Conservation (phyloP, 371 early-diverging fungal genomes). For the Capniomyces stellatus region DNA sequence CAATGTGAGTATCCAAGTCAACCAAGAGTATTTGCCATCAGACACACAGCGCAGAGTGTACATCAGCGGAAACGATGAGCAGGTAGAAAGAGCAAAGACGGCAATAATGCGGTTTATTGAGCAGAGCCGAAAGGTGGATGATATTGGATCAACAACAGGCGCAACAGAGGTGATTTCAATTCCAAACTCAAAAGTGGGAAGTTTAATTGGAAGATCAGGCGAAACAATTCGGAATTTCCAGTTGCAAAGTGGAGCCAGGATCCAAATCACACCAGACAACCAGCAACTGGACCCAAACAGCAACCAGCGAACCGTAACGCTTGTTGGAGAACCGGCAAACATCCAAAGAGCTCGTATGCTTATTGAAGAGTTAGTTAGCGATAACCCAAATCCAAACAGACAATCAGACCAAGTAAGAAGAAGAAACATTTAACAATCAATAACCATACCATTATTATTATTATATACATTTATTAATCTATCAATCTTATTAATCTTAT, state of each 20-base stretch:
- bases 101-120: constrained; percentile 30
- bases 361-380: constrained; percentile 58
- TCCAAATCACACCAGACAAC: constrained; percentile 57
- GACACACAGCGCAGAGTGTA: constrained; percentile 40
- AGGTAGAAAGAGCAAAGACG: constrained; percentile 37
- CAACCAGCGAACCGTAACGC: constrained; percentile 40
- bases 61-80: constrained; percentile 38
- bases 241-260: constrained; percentile 56
- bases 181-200: constrained; percentile 56
- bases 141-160: background rate
- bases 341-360: constrained; percentile 50
- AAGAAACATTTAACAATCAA: too few relatives aligned
- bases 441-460: too few relatives aligned
- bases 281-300: constrained; percentile 28
- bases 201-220: constrained; percentile 77
- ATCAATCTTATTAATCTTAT: too few relatives aligned
- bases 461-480: too few relatives aligned
- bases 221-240: constrained; percentile 77
- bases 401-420: background rate
- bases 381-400: constrained; percentile 13
- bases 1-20: constrained; percentile 18
- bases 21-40: constrained; percentile 11
- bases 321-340: constrained; percentile 50
- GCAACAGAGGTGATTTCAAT: constrained; percentile 31
- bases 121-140: background rate